Percentiles rank a stretch among this genome's conserved stretches.
These are phyloP conservation scores for Nitzschia sp. DNA, from an alignment of 108 stramenopile genomes.

Conservation along the genomic window DNA sequence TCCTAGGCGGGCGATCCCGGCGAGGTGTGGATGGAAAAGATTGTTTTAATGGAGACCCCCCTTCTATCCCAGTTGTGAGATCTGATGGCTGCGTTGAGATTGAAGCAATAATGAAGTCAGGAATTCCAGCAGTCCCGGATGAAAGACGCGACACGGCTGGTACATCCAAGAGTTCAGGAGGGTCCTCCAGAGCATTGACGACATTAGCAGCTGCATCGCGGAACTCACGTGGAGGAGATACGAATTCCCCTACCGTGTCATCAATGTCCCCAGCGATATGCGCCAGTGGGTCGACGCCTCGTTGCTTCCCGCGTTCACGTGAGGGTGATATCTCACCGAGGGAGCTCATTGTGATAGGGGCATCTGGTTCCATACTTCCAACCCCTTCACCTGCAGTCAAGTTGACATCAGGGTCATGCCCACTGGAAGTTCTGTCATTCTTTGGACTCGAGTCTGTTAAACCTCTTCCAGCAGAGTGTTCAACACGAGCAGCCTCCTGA, in stretches of 20 bases:
- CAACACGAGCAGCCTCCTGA: too few species aligned
- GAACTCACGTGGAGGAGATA: neutral
- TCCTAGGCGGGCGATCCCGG: too few species aligned
- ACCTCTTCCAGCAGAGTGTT: too few species aligned
- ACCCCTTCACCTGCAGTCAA: too few species aligned
- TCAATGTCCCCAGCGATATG: neutral
- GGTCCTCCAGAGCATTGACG: neutral
- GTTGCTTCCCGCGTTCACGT: neutral
- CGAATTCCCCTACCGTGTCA: neutral
- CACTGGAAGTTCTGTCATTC: too few species aligned
- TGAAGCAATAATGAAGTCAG: neutral
- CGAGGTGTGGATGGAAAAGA: too few species aligned
- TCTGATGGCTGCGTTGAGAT: neutral
- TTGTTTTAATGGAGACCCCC: too few species aligned
- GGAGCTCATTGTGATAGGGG: constrained; percentile 1
- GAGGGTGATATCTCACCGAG: neutral
- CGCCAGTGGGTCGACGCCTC: neutral
- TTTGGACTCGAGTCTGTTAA: too few species aligned
- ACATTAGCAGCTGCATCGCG: neutral
- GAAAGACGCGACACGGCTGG: neutral
- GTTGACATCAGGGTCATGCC: too few species aligned
- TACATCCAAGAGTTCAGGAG: neutral
- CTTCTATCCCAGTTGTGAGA: too few species aligned
- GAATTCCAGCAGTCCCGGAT: neutral
- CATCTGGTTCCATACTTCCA: neutral